Conservation (phyloP, 495 filamentous ascomycete genomes). For the Penicillium angulare region DNA sequence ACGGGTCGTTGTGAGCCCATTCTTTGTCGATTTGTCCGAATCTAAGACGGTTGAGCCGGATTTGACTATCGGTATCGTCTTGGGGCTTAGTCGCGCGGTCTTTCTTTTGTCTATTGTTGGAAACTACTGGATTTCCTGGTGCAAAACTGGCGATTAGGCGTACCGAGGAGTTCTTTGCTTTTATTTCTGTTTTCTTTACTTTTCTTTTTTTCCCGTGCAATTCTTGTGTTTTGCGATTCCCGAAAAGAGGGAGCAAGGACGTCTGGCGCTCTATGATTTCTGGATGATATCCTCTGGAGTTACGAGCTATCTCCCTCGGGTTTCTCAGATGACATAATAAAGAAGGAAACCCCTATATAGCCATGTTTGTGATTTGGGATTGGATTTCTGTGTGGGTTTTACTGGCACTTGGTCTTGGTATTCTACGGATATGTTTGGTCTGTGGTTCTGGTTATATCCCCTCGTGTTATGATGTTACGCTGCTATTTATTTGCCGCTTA, state of each 20-base stretch:
- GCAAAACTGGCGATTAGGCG: conserved; percentile 22
- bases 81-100: not conserved
- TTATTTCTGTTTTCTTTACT: too few species aligned
- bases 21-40: not conserved
- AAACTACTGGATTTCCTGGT: not conserved
- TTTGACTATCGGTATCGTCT: not conserved
- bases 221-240: too few species aligned
- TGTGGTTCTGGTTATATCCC: conserved; percentile 33
- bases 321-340: too few species aligned
- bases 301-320: too few species aligned
- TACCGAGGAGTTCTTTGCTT: conserved; percentile 13
- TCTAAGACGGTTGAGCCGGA: not conserved
- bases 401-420: conserved; percentile 7
- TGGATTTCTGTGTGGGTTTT: not conserved
- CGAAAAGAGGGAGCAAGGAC: too few species aligned
- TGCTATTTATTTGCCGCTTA: conserved; percentile 12
- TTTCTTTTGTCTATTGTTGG: not conserved
- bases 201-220: too few species aligned
- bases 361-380: not conserved
- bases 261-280: too few species aligned
- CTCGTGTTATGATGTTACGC: conserved; percentile 33
- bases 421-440: conserved; percentile 8
- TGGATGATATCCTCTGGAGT: too few species aligned
- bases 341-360: too few species aligned
- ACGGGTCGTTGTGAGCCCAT: conserved; percentile 4